These are phyloP conservation scores for Leccinum obscurum DNA, from an alignment of 768 basidiomycete species.

Conservation along the genomic window DNA sequence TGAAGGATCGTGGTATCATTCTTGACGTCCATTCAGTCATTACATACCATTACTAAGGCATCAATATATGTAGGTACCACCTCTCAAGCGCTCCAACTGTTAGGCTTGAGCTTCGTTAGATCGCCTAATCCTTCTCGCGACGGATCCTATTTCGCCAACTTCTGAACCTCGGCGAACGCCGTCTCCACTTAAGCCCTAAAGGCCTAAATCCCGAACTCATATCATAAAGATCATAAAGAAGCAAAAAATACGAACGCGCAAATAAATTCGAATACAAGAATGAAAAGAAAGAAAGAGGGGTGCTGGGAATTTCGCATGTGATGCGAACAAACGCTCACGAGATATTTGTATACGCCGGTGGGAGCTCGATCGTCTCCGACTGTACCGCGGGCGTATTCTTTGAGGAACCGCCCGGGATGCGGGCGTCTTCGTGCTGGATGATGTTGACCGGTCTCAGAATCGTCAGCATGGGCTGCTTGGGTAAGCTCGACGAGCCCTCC, in stretches of 20 bases:
- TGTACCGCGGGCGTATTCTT: background rate
- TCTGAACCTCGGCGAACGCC: conserved; percentile 41
- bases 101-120: conserved; percentile 17
- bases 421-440: background rate
- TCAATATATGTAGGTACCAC: conserved; percentile 41
- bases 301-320: background rate
- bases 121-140: conserved; percentile 16
- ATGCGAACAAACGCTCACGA: background rate
- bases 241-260: background rate
- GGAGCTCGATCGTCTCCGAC: background rate
- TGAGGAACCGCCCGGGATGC: background rate
- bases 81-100: conserved; percentile 29
- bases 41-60: conserved; percentile 33
- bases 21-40: conserved; percentile 26
- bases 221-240: conserved; percentile 16
- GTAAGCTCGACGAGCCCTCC: background rate
- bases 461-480: background rate
- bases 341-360: background rate
- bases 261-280: background rate
- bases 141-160: conserved; percentile 14
- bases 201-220: conserved; percentile 31
- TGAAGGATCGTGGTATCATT: conserved; percentile 54
- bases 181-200: conserved; percentile 45
- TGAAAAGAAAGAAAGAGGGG: background rate
- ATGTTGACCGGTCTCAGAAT: background rate